A percentile compares a stretch with the other conserved stretches of the same genome.
phyloP scores from a whole-genome alignment of 2,329 filamentous ascomycete genomes.

The Fusarium sp. region DNA sequence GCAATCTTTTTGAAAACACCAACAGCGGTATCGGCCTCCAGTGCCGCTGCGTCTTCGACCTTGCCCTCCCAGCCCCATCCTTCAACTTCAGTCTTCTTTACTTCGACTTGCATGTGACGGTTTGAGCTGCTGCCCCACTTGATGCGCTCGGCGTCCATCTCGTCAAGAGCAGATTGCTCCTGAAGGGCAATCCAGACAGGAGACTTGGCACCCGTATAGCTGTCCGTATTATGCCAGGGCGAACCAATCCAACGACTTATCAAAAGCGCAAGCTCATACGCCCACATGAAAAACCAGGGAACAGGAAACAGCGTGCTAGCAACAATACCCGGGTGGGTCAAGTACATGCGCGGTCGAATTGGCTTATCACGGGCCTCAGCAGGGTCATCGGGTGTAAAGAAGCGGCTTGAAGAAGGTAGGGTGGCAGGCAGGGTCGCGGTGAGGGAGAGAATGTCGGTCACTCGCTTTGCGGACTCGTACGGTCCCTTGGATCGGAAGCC shows the following conservation, averaged over 20 bases:
- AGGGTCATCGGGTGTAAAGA: slow-evolving; percentile 57
- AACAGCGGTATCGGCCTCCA: slow-evolving; percentile 56
- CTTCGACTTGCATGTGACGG: slow-evolving; percentile 65
- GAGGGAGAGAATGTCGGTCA: slow-evolving; percentile 86
- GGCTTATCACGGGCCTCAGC: slow-evolving; percentile 39
- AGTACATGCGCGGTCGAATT: slow-evolving; percentile 72
- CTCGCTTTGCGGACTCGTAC: slow-evolving; percentile 88
- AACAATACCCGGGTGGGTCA: slow-evolving; percentile 88
- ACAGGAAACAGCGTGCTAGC: slow-evolving; percentile 84
- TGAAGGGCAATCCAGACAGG: slow-evolving; percentile 83
- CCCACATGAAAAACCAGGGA: slow-evolving; percentile 73
- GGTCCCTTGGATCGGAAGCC: slow-evolving; percentile 69
- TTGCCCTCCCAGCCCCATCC: slow-evolving; percentile 82
- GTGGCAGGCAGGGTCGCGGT: slow-evolving; percentile 76
- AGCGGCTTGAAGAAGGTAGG: slow-evolving; percentile 65
- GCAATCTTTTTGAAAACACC: slow-evolving; percentile 63
- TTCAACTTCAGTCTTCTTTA: slow-evolving; percentile 83
- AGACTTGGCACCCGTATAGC: slow-evolving; percentile 80
- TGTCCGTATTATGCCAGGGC: slow-evolving; percentile 84
- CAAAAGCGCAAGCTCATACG: slow-evolving; percentile 75
- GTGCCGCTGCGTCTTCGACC: slow-evolving; percentile 58
- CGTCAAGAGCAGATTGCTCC: slow-evolving; percentile 70
- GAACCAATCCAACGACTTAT: slow-evolving; percentile 82
- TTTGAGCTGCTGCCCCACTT: slow-evolving; percentile 90
- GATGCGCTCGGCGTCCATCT: slow-evolving; percentile 61